Conservation (phyloP, 2,329 filamentous ascomycete species). For the Lachnellula arida region DNA sequence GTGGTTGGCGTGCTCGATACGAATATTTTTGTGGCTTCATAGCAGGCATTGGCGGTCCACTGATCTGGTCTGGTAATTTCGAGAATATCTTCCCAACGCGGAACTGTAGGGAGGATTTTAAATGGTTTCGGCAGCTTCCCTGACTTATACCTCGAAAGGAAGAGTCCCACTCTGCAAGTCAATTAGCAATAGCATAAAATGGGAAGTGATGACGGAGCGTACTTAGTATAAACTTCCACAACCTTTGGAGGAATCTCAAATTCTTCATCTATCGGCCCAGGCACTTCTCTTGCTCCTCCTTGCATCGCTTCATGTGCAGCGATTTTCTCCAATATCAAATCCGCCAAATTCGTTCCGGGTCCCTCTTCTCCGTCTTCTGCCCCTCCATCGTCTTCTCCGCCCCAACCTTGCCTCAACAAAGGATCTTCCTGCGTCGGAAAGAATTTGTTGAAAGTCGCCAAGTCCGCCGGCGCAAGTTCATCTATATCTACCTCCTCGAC, state of each 20-base stretch:
- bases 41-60: conserved; percentile 74
- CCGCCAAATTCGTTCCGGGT: conserved; percentile 74
- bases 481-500: conserved; percentile 56
- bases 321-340: conserved; percentile 92
- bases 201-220: conserved; percentile 23
- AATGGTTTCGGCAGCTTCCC: conserved; percentile 97
- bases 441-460: conserved; percentile 89
- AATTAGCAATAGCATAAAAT: conserved; percentile 7
- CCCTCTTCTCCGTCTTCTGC: conserved; percentile 41
- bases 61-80: conserved; percentile 75
- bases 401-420: conserved; percentile 30
- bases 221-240: conserved; percentile 90
- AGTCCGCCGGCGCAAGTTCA: conserved; percentile 78
- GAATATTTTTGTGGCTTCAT: conserved; percentile 89
- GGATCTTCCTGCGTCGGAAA: conserved; percentile 61
- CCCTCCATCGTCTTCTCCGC: conserved; percentile 28
- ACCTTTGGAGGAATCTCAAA: conserved; percentile 87
- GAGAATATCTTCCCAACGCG: conserved; percentile 86
- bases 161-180: conserved; percentile 64
- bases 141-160: conserved; percentile 89
- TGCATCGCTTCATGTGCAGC: conserved; percentile 75
- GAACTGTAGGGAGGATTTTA: conserved; percentile 90
- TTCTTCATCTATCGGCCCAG: conserved; percentile 61
- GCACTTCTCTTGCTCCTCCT: conserved; percentile 28
- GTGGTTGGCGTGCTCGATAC: conserved; percentile 76